These are phyloP conservation scores for Striga hermonthica DNA, from an alignment of 305 asterid genomes.

Conservation along the genomic window DNA sequence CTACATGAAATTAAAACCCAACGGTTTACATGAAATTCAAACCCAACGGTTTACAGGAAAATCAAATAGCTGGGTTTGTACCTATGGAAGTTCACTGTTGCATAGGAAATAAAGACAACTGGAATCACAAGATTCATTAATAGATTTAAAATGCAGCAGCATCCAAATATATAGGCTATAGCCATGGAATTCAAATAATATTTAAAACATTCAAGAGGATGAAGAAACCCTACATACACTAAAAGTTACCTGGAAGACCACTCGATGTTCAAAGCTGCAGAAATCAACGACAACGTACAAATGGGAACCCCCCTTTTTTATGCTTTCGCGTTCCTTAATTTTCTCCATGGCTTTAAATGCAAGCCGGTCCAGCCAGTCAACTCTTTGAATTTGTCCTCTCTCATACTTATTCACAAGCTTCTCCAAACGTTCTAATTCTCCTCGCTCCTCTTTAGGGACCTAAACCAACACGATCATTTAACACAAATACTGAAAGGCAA, in stretches of 20 bases:
- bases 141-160: no score
- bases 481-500: no score
- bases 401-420: conserved; percentile 93
- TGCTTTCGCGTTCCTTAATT: conserved; percentile 76
- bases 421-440: conserved; percentile 92
- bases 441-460: conserved; percentile 97
- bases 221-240: background rate
- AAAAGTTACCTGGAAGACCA: conserved; percentile 82
- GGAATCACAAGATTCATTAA: no score
- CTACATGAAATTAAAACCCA: no score
- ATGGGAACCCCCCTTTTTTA: conserved; percentile 85
- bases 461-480: no score
- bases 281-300: conserved; percentile 72
- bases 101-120: no score
- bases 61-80: no score
- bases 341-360: conserved; percentile 93
- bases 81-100: no score
- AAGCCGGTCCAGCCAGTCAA: conserved; percentile 97
- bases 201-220: background rate
- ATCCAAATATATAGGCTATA: background rate
- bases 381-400: conserved; percentile 94
- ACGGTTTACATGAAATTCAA: no score
- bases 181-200: background rate
- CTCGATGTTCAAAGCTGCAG: conserved; percentile 95
- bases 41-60: no score